phyloP scores from a whole-genome alignment of 2,329 filamentous ascomycete species.

The Trichoderma guizhouense region DNA sequence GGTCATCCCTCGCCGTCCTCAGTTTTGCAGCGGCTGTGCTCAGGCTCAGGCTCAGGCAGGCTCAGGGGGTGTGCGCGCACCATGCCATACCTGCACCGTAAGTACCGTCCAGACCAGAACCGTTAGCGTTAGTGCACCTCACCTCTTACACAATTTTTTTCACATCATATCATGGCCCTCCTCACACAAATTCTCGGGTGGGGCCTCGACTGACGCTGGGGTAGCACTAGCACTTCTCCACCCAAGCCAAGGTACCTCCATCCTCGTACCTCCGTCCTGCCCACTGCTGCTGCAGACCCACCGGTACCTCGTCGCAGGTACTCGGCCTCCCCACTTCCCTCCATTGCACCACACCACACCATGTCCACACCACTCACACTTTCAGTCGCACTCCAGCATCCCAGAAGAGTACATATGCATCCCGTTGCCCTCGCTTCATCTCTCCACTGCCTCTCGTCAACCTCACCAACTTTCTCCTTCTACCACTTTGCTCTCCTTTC shows the following conservation, averaged over 20 bases:
- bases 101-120: background rate
- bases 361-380: conserved; percentile 9
- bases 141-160: background rate
- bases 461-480: background rate
- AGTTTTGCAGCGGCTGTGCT: background rate
- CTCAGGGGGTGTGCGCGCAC: background rate
- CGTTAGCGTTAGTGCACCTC: background rate
- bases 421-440: conserved; percentile 22
- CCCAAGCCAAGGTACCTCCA: background rate
- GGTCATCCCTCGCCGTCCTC: conserved; percentile 1
- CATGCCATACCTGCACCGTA: background rate
- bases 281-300: background rate
- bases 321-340: conserved; percentile 18
- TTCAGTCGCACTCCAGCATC: background rate
- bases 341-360: conserved; percentile 14
- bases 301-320: conserved; percentile 1
- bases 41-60: background rate
- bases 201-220: background rate
- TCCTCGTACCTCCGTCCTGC: background rate
- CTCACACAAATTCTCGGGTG: background rate
- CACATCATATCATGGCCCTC: background rate
- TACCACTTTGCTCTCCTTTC: background rate
- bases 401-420: conserved; percentile 24
- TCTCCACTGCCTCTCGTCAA: conserved; percentile 17
- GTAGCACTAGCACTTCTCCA: background rate